phyloP scores from a whole-genome alignment of 768 basidiomycete species.

The Tylopilus plumbeoviolaceoides region DNA sequence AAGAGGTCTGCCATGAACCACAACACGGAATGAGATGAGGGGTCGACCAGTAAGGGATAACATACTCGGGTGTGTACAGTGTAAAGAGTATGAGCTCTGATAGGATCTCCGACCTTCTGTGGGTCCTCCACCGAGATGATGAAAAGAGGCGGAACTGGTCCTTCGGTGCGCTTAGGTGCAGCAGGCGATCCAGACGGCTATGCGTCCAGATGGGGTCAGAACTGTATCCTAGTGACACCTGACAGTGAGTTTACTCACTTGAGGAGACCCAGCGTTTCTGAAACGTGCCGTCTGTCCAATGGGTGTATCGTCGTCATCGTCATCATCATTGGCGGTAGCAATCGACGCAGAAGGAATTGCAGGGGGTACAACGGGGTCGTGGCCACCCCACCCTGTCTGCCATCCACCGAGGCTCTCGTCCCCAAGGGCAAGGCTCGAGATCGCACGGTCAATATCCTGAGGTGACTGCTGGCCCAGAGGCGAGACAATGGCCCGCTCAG shows the following conservation, averaged over 20 bases:
- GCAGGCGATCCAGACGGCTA: constrained; percentile 17
- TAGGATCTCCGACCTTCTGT: constrained; percentile 94
- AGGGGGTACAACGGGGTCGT: constrained; percentile 22
- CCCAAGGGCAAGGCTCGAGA: constrained; percentile 44
- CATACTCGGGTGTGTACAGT: constrained; percentile 87
- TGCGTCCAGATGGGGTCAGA: background rate
- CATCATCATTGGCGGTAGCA: constrained; percentile 37
- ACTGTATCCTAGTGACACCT: background rate
- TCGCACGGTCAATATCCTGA: constrained; percentile 27
- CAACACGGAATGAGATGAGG: background rate
- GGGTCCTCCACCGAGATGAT: constrained; percentile 93
- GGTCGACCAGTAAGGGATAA: background rate
- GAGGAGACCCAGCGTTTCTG: constrained; percentile 26
- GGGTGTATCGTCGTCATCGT: constrained; percentile 69
- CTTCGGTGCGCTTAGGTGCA: constrained; percentile 30
- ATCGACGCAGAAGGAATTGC: constrained; percentile 22
- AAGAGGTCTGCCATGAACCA: constrained; percentile 60
- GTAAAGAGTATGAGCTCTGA: constrained; percentile 92
- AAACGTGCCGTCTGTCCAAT: constrained; percentile 46
- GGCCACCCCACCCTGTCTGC: constrained; percentile 46
- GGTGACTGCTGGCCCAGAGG: constrained; percentile 27
- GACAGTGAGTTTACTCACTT: constrained; percentile 5
- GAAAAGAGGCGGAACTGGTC: constrained; percentile 66
- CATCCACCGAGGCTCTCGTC: constrained; percentile 48
- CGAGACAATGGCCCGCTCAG: constrained; percentile 27